These are phyloP conservation scores for Iodosphaeria phyllophila DNA, from an alignment of 2,329 filamentous ascomycete species.

Conservation along the genomic window DNA sequence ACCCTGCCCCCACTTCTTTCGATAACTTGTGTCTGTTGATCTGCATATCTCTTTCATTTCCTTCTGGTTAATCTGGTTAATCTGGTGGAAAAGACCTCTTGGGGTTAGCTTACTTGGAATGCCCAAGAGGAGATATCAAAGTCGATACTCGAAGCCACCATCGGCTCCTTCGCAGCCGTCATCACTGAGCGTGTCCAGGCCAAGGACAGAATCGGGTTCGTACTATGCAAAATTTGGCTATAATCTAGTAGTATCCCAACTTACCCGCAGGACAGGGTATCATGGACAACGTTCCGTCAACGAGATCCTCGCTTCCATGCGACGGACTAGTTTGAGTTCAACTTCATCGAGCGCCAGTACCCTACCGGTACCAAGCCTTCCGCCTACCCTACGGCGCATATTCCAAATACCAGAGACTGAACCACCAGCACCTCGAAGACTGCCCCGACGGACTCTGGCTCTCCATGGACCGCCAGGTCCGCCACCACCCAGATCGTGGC, in stretches of 20 bases:
- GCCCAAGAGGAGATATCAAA: slow-evolving; percentile 44
- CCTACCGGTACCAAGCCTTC: slow-evolving; percentile 29
- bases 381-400: slow-evolving; percentile 37
- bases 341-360: slow-evolving; percentile 8
- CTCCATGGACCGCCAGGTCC: slow-evolving; percentile 37
- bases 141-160: slow-evolving; percentile 37
- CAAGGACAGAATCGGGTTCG: too few species aligned
- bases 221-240: too few species aligned
- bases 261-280: too few species aligned
- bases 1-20: too few species aligned
- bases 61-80: too few species aligned
- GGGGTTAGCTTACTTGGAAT: too few species aligned
- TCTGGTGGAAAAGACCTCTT: too few species aligned
- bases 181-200: slow-evolving; percentile 24
- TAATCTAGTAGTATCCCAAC: too few species aligned
- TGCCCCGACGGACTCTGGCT: slow-evolving; percentile 25
- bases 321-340: slow-evolving; percentile 25
- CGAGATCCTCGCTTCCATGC: slow-evolving; percentile 37
- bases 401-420: slow-evolving; percentile 40
- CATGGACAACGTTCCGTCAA: slow-evolving; percentile 34
- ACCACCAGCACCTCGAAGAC: slow-evolving; percentile 27
- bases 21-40: too few species aligned
- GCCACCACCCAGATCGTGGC: slow-evolving; percentile 39
- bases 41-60: too few species aligned
- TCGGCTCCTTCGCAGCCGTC: slow-evolving; percentile 34